Evolutionary conservation across 164 flowering plant species (phyloP).

Genomic region (Buxus sempervirens): DNA sequence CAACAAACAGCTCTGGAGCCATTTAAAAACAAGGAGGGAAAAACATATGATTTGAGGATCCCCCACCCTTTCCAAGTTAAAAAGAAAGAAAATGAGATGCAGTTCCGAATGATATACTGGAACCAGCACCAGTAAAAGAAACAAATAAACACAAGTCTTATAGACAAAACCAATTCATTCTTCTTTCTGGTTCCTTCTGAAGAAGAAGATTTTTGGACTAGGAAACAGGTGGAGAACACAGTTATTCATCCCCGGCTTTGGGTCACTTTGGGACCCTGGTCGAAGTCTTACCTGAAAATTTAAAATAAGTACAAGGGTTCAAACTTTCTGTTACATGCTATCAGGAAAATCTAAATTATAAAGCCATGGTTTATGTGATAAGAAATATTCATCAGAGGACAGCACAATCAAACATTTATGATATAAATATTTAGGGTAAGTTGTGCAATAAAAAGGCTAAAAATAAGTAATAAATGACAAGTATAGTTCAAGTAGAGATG

Average conservation of each 20-base stretch:
- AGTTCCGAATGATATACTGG: conserved; percentile 10
- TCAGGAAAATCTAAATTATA: no score
- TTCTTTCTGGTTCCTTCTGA: conserved; percentile 29
- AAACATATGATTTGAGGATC: background rate
- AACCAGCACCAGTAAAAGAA: conserved; percentile 6
- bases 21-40: conserved; percentile 21
- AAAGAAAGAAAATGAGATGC: conserved; percentile 1
- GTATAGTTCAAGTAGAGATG: no score
- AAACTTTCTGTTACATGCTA: background rate
- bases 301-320: background rate
- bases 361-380: no score
- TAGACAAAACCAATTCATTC: background rate
- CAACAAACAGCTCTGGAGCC: conserved; percentile 12
- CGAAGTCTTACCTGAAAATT: conserved; percentile 43
- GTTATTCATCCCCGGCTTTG: conserved; percentile 30
- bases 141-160: background rate
- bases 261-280: conserved; percentile 30
- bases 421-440: no score
- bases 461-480: no score
- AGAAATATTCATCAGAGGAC: no score
- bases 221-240: conserved; percentile 36
- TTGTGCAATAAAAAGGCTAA: no score
- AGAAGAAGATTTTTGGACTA: conserved; percentile 42
- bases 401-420: no score
- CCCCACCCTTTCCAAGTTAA: conserved; percentile 6